These are phyloP conservation scores for Xanthoconium purpureum DNA, from an alignment of 768 basidiomycete species.

Conservation along the genomic window DNA sequence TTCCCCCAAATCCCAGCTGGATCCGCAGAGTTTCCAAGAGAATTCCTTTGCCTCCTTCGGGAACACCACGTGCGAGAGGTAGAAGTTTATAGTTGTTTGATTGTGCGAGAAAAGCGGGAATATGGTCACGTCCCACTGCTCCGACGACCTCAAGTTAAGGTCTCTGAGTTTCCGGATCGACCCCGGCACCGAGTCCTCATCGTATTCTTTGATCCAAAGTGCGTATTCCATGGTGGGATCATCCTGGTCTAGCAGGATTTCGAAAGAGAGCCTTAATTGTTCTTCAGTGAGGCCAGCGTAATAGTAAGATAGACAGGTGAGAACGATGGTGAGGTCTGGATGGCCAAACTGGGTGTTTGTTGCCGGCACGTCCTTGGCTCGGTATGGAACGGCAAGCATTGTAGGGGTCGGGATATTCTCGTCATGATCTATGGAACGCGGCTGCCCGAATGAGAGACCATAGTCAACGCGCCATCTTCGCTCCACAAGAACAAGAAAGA, in stretches of 20 bases:
- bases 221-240: background rate
- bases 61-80: too few relatives aligned
- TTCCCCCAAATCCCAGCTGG: too few relatives aligned
- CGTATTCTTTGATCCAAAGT: background rate
- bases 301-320: too few relatives aligned
- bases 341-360: too few relatives aligned
- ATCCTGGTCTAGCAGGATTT: background rate
- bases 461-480: background rate
- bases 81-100: too few relatives aligned
- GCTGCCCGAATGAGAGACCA: background rate
- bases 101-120: background rate
- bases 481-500: background rate
- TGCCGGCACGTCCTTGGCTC: too few relatives aligned
- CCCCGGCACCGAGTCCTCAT: background rate
- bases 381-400: background rate
- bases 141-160: background rate
- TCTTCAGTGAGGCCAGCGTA: background rate
- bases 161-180: background rate
- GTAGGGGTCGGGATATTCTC: background rate
- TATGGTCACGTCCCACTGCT: background rate
- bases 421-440: too few relatives aligned
- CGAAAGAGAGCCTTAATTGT: background rate
- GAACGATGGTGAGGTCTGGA: too few relatives aligned
- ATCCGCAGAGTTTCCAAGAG: too few relatives aligned
- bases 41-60: too few relatives aligned